phyloP scores from a whole-genome alignment of 768 basidiomycete species.

The Agrocybe praecox region DNA sequence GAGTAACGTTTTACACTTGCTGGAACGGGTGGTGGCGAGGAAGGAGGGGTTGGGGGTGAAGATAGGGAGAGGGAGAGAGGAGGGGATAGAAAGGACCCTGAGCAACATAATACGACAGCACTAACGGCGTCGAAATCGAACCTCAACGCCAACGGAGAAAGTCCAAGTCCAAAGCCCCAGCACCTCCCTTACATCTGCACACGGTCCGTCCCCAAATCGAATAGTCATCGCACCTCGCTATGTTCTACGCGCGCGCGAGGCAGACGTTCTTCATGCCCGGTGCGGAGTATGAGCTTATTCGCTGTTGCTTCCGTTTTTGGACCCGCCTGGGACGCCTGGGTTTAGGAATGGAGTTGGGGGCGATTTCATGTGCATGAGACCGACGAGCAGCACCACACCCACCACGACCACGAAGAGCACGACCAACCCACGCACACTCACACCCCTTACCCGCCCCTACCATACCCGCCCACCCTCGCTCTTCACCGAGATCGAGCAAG shows the following conservation, averaged over 20 bases:
- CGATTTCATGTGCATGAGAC: too few relatives aligned
- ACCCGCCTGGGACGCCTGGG: neutral
- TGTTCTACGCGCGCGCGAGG: conserved; percentile 80
- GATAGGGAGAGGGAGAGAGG: too few relatives aligned
- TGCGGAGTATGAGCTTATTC: conserved; percentile 69
- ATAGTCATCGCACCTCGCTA: conserved; percentile 57
- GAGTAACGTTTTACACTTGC: conserved; percentile 79
- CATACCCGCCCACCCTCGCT: conserved; percentile 52
- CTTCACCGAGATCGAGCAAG: conserved; percentile 60
- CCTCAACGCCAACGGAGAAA: too few relatives aligned
- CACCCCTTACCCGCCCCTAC: conserved; percentile 51
- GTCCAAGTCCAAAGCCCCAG: conserved; percentile 18
- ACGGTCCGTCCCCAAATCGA: conserved; percentile 41
- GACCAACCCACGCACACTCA: neutral
- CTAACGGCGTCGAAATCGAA: too few relatives aligned
- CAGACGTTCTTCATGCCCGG: conserved; percentile 80
- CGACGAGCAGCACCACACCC: too few relatives aligned
- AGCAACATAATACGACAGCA: too few relatives aligned
- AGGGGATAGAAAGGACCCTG: too few relatives aligned
- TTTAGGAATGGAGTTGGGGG: too few relatives aligned
- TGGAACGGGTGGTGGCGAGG: conserved; percentile 50
- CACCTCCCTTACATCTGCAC: conserved; percentile 29
- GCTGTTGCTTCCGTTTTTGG: conserved; percentile 63
- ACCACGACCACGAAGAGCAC: neutral
- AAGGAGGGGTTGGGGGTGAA: conserved; percentile 22